Evolutionary conservation across 176 grass and related monocot species (phyloP), one percentile per base, ranked within the genome.

Genomic region (Musa itinerans): DNA sequence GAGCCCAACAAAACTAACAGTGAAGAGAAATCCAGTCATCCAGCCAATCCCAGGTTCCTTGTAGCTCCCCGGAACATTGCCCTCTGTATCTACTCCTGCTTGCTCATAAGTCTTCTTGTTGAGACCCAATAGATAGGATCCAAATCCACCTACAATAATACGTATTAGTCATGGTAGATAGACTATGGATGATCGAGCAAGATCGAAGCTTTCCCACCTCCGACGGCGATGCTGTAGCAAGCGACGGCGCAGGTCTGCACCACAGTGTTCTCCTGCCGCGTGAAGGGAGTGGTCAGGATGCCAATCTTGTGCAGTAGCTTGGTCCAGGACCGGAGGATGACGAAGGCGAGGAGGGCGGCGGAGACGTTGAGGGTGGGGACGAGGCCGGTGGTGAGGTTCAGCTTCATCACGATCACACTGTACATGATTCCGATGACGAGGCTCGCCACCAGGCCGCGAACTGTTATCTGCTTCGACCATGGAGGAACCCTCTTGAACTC

Each of bases 181-280:
- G 21, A 48, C 2, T 59, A 57, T 67, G 52, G 53, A 21, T 13
- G 1, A 68, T 76, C 23, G 25, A 71, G 54, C 69, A 81, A 68
- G 70, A 61, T 63, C 50, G 55, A 61, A 2, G 19, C 15, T 53
- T 63, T 19, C 76, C 20, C 50, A 93, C 95, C 95, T 85, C 91
- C 90, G 79, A 79, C 86, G 1, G 76, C 84, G 66, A 99, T 89
- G 84, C 90, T 94, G 78, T 99, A 99, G 86, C 95, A 94, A 12
- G 95, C 95, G 49, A 99, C 95, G 73, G 85, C 76, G 51, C 84
- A 88, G 9, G 95, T 99, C 91, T 99, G 95, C 49, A 94, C 83
- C 58, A 99, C 84, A 53, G 95, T 99, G 86, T 99, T 99, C 84
- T 99, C 95, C 89, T 99, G 95, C 20, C 95, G 90, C 0, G 95